Base-by-base conservation (phyloP, 495 filamentous ascomycete genomes). In the Bathelium albidoporum region DNA sequence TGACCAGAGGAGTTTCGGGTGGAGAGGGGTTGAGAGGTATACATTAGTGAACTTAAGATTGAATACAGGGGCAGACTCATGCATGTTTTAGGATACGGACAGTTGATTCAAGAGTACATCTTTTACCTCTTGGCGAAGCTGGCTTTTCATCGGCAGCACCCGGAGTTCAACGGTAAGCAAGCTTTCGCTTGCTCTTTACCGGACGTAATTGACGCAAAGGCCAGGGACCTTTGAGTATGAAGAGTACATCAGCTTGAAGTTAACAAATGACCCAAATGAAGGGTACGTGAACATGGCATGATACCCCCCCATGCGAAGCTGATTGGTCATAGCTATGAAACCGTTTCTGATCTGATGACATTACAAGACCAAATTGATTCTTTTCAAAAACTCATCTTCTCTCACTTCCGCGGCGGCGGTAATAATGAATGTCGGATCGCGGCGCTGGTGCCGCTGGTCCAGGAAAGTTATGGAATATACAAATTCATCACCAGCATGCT, bases 341-440 rank as follows among this genome's bases (percentile, higher is more conserved):
- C 94, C 1, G 97, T 97, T 63, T 88, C 85, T 70, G 95, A 98
- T 73, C 82, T 98, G 36, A 97, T 97, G 95, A 86, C 84, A 16
- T 81, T 98, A 58, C 94, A 98, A 73, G 95, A 98, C 75, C 91
- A 95, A 78, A 97, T 98, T 58, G 95, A 98, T 75, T 83, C 87
- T 63, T 97, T 98, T 77, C 94, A 98, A 76, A 98, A 97, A 78
- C 80, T 98, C 59, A 90, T 97, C 62, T 98, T 96, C 75, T 91
- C 95, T 28, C 90, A 97, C 73, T 97, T 98, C 77, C 85, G 91
- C 68, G 82, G 85, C 62, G 88, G 89, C 22, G 86, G 86, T 32
- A 93, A 97, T 74, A 98, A 97, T 70, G 94, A 98, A 74, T 97
- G 94, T 73, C 82, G 94, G 58, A 98, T 98, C 62, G 95, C 91